Evolutionary conservation across 768 basidiomycete species (phyloP), one percentile per base, ranked within the genome.

Genomic region (Termitomyces sp.): DNA sequence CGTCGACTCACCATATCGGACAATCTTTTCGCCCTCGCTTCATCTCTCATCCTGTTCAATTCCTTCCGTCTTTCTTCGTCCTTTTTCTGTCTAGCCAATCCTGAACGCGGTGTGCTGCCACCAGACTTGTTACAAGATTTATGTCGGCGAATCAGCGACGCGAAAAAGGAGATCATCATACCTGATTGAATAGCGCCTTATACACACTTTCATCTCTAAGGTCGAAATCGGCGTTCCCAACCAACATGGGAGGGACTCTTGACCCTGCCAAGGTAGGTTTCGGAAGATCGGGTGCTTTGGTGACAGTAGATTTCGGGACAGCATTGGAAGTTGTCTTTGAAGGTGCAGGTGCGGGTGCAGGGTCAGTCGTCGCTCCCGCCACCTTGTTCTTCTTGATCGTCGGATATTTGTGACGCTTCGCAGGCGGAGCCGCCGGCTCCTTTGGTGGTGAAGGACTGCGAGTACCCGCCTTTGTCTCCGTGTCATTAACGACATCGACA

Each of bases 61-160:
- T 91, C 86, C 62, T 79, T 85, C 56, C 81, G 76, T 49, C 86
- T 76, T 65, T 89, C 87, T 61, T 88, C 87, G n/a, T 87, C 82
- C 59, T 77, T 79, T 46, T 77, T 74, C 18, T 77, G 72, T 47
- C 79, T 66, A 52, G 72, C 81, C 56, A 77, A 63, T 22, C 78
- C 78, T 30, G 80, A 77, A 16, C 69, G 73, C 10, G 80, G 73
- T 38, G 77, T 74, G 56, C 61, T 76, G 52, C 75, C 77, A 18
- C 75, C 75, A n/a, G 75, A 62, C 79, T 81, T 38, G 24, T 36
- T 26, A 41, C 28, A 45, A 45, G n/a, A 59, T 8, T 59, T 38
- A 4, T 32, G 30, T 43, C 33, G 50, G 16, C 26, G 26, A 6
- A 13, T 60, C 30, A 38, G 13, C 3, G 30, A 22, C 14, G 46